Evolutionary conservation across 768 basidiomycete species (phyloP).

Genomic region (Tylopilus intermedius): DNA sequence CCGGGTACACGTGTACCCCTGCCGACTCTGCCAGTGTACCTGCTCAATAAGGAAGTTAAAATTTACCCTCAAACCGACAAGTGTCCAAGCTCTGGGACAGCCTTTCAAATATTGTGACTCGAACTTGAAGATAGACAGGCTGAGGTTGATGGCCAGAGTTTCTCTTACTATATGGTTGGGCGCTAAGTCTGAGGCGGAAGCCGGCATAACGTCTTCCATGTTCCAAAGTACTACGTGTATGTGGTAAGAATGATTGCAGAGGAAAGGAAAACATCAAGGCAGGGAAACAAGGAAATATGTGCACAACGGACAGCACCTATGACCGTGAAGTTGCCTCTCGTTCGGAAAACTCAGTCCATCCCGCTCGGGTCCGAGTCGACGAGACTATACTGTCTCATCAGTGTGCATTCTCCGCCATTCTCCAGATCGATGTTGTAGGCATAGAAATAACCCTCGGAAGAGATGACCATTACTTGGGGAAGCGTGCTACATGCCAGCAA

Average conservation of each 20-base stretch:
- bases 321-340: background rate
- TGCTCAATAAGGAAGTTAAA: too few relatives aligned
- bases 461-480: constrained; percentile 96
- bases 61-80: too few relatives aligned
- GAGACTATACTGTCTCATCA: constrained; percentile 87
- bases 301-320: background rate
- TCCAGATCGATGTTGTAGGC: constrained; percentile 94
- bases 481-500: constrained; percentile 56
- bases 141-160: too few relatives aligned
- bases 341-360: constrained; percentile 22
- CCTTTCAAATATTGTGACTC: too few relatives aligned
- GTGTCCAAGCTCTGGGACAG: too few relatives aligned
- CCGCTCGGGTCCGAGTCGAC: constrained; percentile 26
- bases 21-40: too few relatives aligned
- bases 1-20: too few relatives aligned
- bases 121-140: too few relatives aligned
- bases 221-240: background rate
- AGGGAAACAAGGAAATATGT: background rate
- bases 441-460: constrained; percentile 93
- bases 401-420: constrained; percentile 88
- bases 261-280: background rate
- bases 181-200: too few relatives aligned
- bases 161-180: too few relatives aligned
- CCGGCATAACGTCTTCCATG: background rate
- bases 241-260: background rate